Conservation (phyloP, 164 flowering plant species). For the Stephania cephalantha region DNA sequence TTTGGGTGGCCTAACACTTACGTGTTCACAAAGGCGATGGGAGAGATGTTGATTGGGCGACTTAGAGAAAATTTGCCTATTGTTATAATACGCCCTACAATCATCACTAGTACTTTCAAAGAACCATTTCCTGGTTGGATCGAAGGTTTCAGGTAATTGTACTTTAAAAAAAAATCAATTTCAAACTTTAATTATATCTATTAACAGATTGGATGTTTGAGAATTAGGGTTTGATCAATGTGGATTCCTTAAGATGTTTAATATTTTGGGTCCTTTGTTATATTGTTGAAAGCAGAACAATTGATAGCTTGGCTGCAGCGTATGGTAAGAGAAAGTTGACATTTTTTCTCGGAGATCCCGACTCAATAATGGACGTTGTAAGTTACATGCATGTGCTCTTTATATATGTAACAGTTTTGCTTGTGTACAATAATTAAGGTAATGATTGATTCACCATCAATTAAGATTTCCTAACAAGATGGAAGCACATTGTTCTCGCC, state of each 20-base stretch:
- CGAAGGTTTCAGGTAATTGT: constrained; percentile 40
- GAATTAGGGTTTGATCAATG: too few relatives aligned
- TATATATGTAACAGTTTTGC: too few relatives aligned
- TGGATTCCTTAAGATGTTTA: too few relatives aligned
- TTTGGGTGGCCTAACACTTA: constrained; percentile 55
- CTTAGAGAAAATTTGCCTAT: constrained; percentile 25
- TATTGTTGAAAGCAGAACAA: constrained; percentile 37
- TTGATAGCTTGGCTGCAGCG: constrained; percentile 49
- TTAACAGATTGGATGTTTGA: too few relatives aligned
- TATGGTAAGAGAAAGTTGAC: constrained; percentile 65
- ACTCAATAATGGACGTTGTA: constrained; percentile 46
- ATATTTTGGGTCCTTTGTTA: too few relatives aligned
- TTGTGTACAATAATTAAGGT: too few relatives aligned
- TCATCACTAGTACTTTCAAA: constrained; percentile 32
- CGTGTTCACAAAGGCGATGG: constrained; percentile 41
- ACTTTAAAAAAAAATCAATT: too few relatives aligned
- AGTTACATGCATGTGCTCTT: constrained; percentile 7
- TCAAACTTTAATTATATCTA: too few relatives aligned
- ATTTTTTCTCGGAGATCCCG: constrained; percentile 46
- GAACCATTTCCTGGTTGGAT: constrained; percentile 53
- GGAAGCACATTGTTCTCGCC: too few relatives aligned
- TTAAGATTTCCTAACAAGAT: too few relatives aligned
- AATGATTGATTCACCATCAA: too few relatives aligned
- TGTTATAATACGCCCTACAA: constrained; percentile 34
- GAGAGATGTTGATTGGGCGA: constrained; percentile 37